Evolutionary conservation across 2,329 filamentous ascomycete species (phyloP).

Genomic region (Aureobasidium sp.): DNA sequence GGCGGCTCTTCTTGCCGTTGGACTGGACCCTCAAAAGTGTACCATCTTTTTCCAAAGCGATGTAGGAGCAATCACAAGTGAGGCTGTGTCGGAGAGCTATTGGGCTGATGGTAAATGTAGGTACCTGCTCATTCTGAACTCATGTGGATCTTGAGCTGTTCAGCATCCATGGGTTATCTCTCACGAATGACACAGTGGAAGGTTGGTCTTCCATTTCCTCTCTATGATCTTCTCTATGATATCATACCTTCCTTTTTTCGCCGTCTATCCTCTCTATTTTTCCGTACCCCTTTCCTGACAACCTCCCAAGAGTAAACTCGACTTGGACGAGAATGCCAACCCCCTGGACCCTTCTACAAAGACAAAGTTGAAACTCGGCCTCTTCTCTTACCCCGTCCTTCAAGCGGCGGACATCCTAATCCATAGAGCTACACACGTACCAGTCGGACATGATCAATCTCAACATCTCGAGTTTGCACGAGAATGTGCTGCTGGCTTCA

Average conservation of each 20-base stretch:
- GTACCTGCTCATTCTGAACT: slow-evolving; percentile 77
- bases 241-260: background rate
- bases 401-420: slow-evolving; percentile 37
- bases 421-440: slow-evolving; percentile 85
- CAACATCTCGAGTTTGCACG: slow-evolving; percentile 93
- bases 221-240: background rate
- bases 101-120: slow-evolving; percentile 32
- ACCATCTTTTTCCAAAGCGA: slow-evolving; percentile 74
- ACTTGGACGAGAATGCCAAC: slow-evolving; percentile 52
- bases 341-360: slow-evolving; percentile 48
- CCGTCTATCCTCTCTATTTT: background rate
- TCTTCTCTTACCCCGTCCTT: slow-evolving; percentile 93
- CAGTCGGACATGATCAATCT: slow-evolving; percentile 89
- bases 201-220: slow-evolving; percentile 42
- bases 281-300: background rate
- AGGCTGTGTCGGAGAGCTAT: background rate
- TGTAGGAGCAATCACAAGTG: slow-evolving; percentile 41
- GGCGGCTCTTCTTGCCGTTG: slow-evolving; percentile 75
- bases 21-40: slow-evolving; percentile 68
- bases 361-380: slow-evolving; percentile 67
- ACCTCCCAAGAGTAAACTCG: slow-evolving; percentile 56
- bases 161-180: slow-evolving; percentile 87
- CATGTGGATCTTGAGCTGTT: slow-evolving; percentile 95
- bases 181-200: slow-evolving; percentile 99
- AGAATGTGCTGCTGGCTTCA: slow-evolving; percentile 81